Base-by-base conservation (phyloP, 768 basidiomycete species). In the Flagelloscypha sp. region DNA sequence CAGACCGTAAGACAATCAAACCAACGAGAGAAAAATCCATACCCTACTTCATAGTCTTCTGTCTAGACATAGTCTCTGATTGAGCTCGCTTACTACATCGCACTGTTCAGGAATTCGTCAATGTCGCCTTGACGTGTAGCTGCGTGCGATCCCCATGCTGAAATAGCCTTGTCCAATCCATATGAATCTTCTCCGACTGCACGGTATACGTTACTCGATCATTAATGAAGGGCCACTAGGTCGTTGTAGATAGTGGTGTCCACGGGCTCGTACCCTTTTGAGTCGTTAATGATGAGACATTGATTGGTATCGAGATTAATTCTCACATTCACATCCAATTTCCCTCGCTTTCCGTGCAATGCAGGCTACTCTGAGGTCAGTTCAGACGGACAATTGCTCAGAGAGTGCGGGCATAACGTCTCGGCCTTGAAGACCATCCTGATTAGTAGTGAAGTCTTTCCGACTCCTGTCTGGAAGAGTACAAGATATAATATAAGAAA, bases 391-490 rank as follows among this genome's bases (percentile, higher is more conserved):
- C 37, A 17, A n/a, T 1, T 15, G 15, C 19, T 23, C 5, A 31
- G 35, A n/a, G 10, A 18, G 7, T 7, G 20, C 17, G 23, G 42
- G 33, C 32, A 53, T 51, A 49, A 52, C 15, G 45, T 43, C 6
- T 47, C 31, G 24, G 53, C 44, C 12, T 47, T 48, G 47, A 56
- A 58, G 12, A 52, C 40, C 11, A 28, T 35, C 10, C 41, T 42
- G 40, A 58, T 44, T 9, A 59, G n/a, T n/a, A n/a, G 45, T 2
- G 57, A 55, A 7, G 57, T 54, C 43, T 59, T 59, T 5, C 57
- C 57, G 1, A 48, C 42, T 23, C 57, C 57, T 23, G 47, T 36
- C 56, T 57, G 31, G 3, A 17, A n/a, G n/a, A n/a, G n/a, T n/a
- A n/a, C n/a, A n/a, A n/a, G n/a, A n/a, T n/a, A n/a, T n/a, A n/a